Conservation (phyloP, 306 rosid genomes). For the Fragaria ananassa region DNA sequence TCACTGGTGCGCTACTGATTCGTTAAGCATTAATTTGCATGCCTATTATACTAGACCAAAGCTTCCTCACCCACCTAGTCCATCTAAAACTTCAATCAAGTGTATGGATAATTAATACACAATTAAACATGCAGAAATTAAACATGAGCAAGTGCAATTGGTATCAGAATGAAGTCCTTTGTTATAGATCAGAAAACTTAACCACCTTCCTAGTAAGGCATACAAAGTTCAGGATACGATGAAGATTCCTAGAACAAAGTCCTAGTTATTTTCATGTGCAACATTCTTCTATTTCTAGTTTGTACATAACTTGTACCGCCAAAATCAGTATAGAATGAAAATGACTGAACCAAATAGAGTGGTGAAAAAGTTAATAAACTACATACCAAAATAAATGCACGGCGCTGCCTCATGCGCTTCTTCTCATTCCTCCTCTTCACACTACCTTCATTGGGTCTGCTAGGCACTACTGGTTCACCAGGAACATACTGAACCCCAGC, state of each 20-base stretch:
- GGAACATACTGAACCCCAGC: constrained; percentile 70
- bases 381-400: constrained; percentile 76
- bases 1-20: background rate
- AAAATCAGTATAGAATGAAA: background rate
- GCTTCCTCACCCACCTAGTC: background rate
- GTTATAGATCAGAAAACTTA: background rate
- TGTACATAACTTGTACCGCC: background rate
- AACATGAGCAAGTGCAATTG: background rate
- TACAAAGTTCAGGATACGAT: background rate
- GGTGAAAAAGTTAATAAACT: background rate
- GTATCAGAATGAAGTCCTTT: background rate
- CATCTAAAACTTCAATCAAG: background rate
- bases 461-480: constrained; percentile 69
- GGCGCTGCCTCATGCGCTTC: constrained; percentile 76
- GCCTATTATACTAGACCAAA: background rate
- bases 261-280: background rate
- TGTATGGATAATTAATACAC: background rate
- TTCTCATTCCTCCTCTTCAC: constrained; percentile 86
- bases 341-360: background rate
- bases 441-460: constrained; percentile 82
- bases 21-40: background rate
- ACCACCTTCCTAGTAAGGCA: background rate
- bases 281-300: background rate
- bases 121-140: background rate
- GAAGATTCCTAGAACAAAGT: background rate